A percentile compares a stretch with the other conserved stretches of the same genome.
Evolutionary conservation across 83 land plant species (phyloP).

Genomic region (Picea abies): DNA sequence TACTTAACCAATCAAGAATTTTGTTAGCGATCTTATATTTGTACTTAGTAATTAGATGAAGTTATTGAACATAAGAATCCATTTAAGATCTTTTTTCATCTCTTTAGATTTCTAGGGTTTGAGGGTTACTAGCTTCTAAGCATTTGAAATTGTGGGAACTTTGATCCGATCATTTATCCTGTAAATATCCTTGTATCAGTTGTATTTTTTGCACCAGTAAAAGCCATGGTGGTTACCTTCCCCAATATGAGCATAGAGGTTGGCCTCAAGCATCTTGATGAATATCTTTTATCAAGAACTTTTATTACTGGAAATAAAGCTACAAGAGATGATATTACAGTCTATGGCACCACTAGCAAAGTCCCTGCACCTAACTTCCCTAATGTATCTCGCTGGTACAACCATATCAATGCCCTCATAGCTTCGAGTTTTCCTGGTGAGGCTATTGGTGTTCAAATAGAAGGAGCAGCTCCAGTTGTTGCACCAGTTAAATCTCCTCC

Average conservation of each 20-base stretch:
- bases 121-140: too few species aligned
- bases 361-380: conserved; percentile 49
- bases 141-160: too few species aligned
- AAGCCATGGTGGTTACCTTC: conserved; percentile 70
- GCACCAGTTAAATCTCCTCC: conserved; percentile 12
- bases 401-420: conserved; percentile 46
- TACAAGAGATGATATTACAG: conserved; percentile 81
- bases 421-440: conserved; percentile 69
- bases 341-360: conserved; percentile 60
- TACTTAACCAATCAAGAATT: too few species aligned
- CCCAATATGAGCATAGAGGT: conserved; percentile 62
- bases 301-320: conserved; percentile 77
- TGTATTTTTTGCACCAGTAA: not conserved
- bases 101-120: too few species aligned
- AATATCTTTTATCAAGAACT: conserved; percentile 54
- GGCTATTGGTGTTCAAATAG: conserved; percentile 61
- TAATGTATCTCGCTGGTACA: conserved; percentile 75
- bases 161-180: too few species aligned
- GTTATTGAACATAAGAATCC: too few species aligned
- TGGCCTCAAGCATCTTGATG: conserved; percentile 80
- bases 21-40: too few species aligned
- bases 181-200: too few species aligned
- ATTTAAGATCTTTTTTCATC: too few species aligned
- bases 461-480: conserved; percentile 31
- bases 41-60: too few species aligned